Evolutionary conservation across 2,329 filamentous ascomycete genomes (phyloP), one percentile per base, ranked within the genome.

Genomic region (Aspergillus sp.): DNA sequence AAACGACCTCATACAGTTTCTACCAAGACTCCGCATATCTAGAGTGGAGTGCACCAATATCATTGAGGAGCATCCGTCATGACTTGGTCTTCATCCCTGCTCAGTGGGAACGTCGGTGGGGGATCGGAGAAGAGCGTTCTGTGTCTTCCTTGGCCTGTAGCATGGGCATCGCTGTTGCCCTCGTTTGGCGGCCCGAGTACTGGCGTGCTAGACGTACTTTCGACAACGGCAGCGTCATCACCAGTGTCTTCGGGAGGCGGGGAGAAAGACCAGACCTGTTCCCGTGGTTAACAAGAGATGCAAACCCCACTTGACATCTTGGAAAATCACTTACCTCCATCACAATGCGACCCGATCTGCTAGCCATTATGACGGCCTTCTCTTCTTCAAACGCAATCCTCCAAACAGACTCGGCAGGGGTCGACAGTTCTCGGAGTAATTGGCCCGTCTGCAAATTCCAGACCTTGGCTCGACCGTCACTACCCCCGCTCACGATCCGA

Each of bases 371-470:
- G 17, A 98, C 89, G 37, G 89, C 93, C 60, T 95, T 96, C 61
- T 98, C 91, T 44, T 94, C 89, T 55, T 98, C 91, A 57, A 98
- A 98, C 0, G 93, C 91, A 20, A 98, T 89, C 38, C 91, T 75
- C 91, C 91, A 98, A 0, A 98, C 91, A 11, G 89, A 88, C 53
- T 98, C 89, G 1, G 89, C 86, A 33, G 89, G 86, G 13, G 82
- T 79, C 29, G 89, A 89, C 26, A 98, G 74, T 61, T 98, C 91
- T 39, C 91, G 78, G 14, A 98, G 85, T 16, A 94, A 71, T 36
- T 84, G 81, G 3, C 91, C 91, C 2, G 85, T 91, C 60, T 91
- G 86, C 37, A 96, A 68, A 63, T 94, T 89, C 91, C 91, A 98
- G 34, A 98, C 88, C 63, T 96, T 98, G 44, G 98, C 91, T 33